Percentiles rank a stretch among this genome's conserved stretches.
Conservation (phyloP, 495 filamentous ascomycete species). For the Aspergillus carlsbadensis region DNA sequence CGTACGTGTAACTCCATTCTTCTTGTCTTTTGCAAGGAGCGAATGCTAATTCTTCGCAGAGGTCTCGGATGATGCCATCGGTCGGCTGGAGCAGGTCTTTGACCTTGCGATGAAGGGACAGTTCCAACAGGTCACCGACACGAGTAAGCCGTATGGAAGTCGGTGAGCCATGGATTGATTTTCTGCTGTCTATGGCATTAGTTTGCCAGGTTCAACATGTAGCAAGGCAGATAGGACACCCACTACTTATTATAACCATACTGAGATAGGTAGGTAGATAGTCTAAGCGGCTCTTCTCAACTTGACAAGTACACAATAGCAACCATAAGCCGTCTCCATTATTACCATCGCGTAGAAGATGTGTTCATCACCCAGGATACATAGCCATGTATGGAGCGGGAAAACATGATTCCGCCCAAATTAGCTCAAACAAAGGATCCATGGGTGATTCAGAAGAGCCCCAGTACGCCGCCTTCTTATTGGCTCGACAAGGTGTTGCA, state of each 20-base stretch:
- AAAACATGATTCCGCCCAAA: neutral
- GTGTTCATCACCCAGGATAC: too few relatives aligned
- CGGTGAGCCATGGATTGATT: slow-evolving; percentile 13
- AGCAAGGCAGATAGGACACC: too few relatives aligned
- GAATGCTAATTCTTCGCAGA: slow-evolving; percentile 37
- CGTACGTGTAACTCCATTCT: slow-evolving; percentile 34
- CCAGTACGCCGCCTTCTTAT: neutral
- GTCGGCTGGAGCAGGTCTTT: slow-evolving; percentile 41
- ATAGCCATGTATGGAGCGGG: neutral
- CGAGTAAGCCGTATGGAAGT: slow-evolving; percentile 40
- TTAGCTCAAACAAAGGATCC: slow-evolving; percentile 3
- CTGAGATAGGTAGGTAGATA: too few relatives aligned
- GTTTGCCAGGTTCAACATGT: too few relatives aligned
- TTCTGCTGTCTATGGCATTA: neutral
- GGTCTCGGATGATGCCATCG: slow-evolving; percentile 44
- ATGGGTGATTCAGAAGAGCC: slow-evolving; percentile 13
- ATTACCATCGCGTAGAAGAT: too few relatives aligned
- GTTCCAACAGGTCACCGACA: slow-evolving; percentile 36
- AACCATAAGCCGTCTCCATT: too few relatives aligned
- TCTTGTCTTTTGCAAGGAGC: neutral
- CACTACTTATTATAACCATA: too few relatives aligned
- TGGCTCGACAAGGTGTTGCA: neutral
- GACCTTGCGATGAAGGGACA: slow-evolving; percentile 38
- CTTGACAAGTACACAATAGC: too few relatives aligned
- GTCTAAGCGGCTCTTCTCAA: too few relatives aligned